These are phyloP conservation scores for Malus orientalis DNA, from an alignment of 306 rosid species.

Conservation along the genomic window DNA sequence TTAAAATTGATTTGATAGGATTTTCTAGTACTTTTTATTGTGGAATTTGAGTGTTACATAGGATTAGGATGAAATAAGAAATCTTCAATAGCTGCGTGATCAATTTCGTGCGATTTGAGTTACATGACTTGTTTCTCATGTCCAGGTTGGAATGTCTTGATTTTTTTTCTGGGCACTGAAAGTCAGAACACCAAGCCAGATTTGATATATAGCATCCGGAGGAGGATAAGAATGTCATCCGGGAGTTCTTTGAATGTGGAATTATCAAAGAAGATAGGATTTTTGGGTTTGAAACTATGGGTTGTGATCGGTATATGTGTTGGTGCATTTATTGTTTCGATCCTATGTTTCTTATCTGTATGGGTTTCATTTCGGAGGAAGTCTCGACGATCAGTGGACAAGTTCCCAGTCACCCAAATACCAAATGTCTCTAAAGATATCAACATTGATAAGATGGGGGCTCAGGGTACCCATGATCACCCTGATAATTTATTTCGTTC, in stretches of 20 bases:
- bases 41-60: conserved; percentile 6
- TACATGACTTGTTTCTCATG: conserved; percentile 27
- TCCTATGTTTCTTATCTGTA: conserved; percentile 62
- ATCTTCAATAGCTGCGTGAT: not conserved
- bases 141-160: conserved; percentile 44
- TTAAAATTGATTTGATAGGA: conserved; percentile 4
- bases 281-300: conserved; percentile 79
- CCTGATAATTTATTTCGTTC: conserved; percentile 41
- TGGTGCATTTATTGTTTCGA: conserved; percentile 69
- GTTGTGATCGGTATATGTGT: conserved; percentile 76
- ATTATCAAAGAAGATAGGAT: conserved; percentile 59
- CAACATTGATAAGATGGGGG: conserved; percentile 65
- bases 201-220: conserved; percentile 20
- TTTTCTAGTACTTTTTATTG: not conserved
- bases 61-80: conserved; percentile 1
- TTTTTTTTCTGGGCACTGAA: conserved; percentile 14
- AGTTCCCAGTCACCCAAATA: conserved; percentile 57
- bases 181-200: conserved; percentile 23
- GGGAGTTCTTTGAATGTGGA: conserved; percentile 49
- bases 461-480: conserved; percentile 45
- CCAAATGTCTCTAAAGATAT: conserved; percentile 83
- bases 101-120: conserved; percentile 14
- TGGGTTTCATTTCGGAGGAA: conserved; percentile 82
- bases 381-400: conserved; percentile 58
- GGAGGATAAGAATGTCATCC: conserved; percentile 44